Percentiles rank a stretch among this genome's conserved stretches.
phyloP scores from a whole-genome alignment of 805 yeast species.

The Lachancea dasiensis region DNA sequence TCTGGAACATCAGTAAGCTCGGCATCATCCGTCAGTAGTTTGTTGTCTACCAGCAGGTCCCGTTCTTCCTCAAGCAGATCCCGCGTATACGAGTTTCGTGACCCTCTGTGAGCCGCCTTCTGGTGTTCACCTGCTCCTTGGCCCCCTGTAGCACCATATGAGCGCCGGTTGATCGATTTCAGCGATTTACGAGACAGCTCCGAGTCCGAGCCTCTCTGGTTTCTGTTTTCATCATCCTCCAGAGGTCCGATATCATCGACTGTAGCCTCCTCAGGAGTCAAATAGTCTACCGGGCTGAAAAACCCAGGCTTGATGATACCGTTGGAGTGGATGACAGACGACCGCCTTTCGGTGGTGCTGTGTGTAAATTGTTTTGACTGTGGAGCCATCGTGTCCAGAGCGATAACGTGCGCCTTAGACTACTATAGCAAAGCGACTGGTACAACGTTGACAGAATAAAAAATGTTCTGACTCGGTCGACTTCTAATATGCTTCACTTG shows the following conservation, averaged over 20 bases:
- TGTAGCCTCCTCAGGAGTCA: conserved; percentile 12
- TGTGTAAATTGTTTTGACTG: conserved; percentile 26
- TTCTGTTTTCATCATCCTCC: background rate
- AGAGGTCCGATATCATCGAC: conserved; percentile 14
- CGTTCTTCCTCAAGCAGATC: conserved; percentile 28
- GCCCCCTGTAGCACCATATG: conserved; percentile 7
- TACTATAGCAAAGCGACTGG: too few species aligned
- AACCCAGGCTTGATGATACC: conserved; percentile 32
- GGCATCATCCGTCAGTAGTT: conserved; percentile 12
- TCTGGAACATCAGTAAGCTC: conserved; percentile 1
- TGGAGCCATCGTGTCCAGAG: conserved; percentile 4
- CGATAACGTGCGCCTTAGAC: too few species aligned
- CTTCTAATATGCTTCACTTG: too few species aligned
- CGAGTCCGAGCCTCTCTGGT: background rate
- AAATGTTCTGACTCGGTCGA: too few species aligned
- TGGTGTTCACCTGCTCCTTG: conserved; percentile 1
- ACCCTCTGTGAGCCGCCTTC: background rate
- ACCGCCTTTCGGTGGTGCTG: conserved; percentile 26
- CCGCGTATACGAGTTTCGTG: conserved; percentile 15
- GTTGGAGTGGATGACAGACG: conserved; percentile 30
- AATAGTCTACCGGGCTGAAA: conserved; percentile 29
- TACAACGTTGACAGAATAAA: too few species aligned
- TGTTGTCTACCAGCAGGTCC: conserved; percentile 31
- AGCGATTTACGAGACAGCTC: background rate
- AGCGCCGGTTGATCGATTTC: background rate